Percentiles rank a stretch among this genome's conserved stretches.
Conservation (phyloP, 371 early-diverging fungal species). For the Rozella allomycis region DNA sequence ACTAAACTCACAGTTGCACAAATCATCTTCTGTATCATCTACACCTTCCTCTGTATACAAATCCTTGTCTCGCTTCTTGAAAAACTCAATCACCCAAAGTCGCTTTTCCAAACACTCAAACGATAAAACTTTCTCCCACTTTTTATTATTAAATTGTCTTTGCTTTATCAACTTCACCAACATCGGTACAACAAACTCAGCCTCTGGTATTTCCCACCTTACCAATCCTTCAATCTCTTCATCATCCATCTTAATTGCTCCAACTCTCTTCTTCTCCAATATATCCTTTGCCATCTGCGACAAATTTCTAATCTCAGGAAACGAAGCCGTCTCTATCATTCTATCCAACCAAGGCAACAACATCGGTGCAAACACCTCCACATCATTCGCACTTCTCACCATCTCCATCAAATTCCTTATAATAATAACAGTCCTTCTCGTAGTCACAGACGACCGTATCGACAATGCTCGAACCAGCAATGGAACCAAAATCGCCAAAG, state of each 20-base stretch:
- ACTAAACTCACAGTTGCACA: slow-evolving; percentile 55
- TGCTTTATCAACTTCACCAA: no score
- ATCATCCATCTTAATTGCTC: no score
- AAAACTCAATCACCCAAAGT: no score
- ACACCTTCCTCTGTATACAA: no score
- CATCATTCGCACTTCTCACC: slow-evolving; percentile 49
- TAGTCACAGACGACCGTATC: slow-evolving; percentile 33
- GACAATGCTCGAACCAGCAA: slow-evolving; percentile 49
- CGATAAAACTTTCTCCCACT: no score
- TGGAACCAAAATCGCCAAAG: slow-evolving; percentile 59
- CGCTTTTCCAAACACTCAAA: no score
- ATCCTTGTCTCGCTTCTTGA: no score
- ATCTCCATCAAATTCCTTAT: slow-evolving; percentile 67
- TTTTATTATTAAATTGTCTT: no score
- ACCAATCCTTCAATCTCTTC: no score
- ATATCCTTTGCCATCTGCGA: slow-evolving; percentile 33
- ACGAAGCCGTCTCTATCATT: slow-evolving; percentile 31
- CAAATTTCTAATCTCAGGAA: slow-evolving; percentile 35
- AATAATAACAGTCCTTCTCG: slow-evolving; percentile 57
- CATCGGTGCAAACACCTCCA: slow-evolving; percentile 63
- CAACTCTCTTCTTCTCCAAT: no score
- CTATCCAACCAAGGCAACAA: slow-evolving; percentile 39
- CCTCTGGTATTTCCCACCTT: no score
- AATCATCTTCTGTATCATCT: slow-evolving; percentile 4
- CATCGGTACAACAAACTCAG: no score